A percentile compares a stretch with the other conserved stretches of the same genome.
phyloP scores from a whole-genome alignment of 352 stramenopile genomes.

The Pythium volutum region DNA sequence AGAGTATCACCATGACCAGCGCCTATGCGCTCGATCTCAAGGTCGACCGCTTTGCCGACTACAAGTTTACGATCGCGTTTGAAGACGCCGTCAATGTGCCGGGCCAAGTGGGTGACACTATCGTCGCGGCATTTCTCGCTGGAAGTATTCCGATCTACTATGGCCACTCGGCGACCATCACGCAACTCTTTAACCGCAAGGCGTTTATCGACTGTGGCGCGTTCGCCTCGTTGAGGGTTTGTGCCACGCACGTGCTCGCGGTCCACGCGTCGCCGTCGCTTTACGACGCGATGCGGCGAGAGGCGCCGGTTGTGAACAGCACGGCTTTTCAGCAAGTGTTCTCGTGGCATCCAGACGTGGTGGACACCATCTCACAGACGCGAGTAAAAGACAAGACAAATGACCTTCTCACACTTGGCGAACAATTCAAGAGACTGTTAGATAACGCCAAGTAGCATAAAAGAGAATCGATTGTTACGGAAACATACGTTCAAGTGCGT shows the following conservation, averaged over 20 bases:
- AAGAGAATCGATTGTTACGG: too few species aligned
- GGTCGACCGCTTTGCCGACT: conserved; percentile 7
- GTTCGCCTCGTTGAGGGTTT: conserved; percentile 36
- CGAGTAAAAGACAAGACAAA: neutral
- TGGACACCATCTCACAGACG: neutral
- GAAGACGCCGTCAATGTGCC: conserved; percentile 35
- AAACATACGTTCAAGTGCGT: too few species aligned
- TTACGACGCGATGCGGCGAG: conserved; percentile 31
- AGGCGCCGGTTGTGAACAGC: conserved; percentile 33
- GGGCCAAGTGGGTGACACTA: conserved; percentile 59
- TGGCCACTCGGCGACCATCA: conserved; percentile 39
- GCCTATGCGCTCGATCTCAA: neutral
- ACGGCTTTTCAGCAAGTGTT: conserved; percentile 34
- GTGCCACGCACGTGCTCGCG: conserved; percentile 33
- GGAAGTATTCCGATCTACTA: conserved; percentile 57
- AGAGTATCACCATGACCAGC: neutral
- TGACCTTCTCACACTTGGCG: neutral
- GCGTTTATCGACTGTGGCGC: conserved; percentile 51
- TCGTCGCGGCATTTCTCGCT: conserved; percentile 54
- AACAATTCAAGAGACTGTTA: neutral
- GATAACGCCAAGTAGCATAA: neutral
- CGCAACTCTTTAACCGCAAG: conserved; percentile 38
- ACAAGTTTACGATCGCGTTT: conserved; percentile 71
- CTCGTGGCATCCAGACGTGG: conserved; percentile 43
- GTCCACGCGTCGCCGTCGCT: conserved; percentile 33